These are phyloP conservation scores for Teratosphaeria viscida DNA, from an alignment of 2,329 filamentous ascomycete genomes.

Conservation along the genomic window DNA sequence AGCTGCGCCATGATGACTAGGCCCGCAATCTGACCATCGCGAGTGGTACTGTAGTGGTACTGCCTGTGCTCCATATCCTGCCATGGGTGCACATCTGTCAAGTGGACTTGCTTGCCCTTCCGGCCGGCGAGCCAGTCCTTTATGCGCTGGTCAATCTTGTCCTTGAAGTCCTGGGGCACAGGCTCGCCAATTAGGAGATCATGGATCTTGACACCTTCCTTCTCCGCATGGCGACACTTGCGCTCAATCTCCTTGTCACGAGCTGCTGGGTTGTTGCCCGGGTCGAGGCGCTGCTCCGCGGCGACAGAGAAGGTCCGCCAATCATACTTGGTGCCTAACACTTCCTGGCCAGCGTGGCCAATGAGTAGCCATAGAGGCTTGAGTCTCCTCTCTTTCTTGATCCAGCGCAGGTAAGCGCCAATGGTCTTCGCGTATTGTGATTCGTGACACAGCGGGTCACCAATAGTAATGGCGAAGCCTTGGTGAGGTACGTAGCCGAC, in stretches of 20 bases:
- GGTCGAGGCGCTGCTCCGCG: slow-evolving; percentile 78
- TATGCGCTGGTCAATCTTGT: slow-evolving; percentile 62
- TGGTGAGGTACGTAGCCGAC: slow-evolving; percentile 70
- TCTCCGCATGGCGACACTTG: slow-evolving; percentile 71
- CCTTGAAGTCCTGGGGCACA: slow-evolving; percentile 54
- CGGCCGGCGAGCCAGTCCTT: slow-evolving; percentile 69
- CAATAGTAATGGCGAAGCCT: slow-evolving; percentile 73
- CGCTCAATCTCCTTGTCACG: slow-evolving; percentile 56
- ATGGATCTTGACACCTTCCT: slow-evolving; percentile 71
- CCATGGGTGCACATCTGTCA: slow-evolving; percentile 86
- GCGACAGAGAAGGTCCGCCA: slow-evolving; percentile 86
- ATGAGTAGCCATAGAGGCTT: slow-evolving; percentile 85
- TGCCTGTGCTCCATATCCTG: slow-evolving; percentile 71
- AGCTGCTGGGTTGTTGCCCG: slow-evolving; percentile 55
- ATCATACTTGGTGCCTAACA: slow-evolving; percentile 67
- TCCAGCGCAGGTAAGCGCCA: slow-evolving; percentile 60
- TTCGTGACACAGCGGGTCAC: slow-evolving; percentile 74
- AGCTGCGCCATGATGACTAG: slow-evolving; percentile 79
- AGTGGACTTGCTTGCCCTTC: slow-evolving; percentile 77
- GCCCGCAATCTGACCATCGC: slow-evolving; percentile 60
- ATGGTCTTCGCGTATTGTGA: slow-evolving; percentile 67
- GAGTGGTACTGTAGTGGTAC: slow-evolving; percentile 71
- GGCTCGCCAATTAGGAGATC: slow-evolving; percentile 57
- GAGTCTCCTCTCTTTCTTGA: slow-evolving; percentile 59
- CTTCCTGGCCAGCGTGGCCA: slow-evolving; percentile 65